Evolutionary conservation across 495 filamentous ascomycete species (phyloP).

Genomic region (Aspergillus biplanus): DNA sequence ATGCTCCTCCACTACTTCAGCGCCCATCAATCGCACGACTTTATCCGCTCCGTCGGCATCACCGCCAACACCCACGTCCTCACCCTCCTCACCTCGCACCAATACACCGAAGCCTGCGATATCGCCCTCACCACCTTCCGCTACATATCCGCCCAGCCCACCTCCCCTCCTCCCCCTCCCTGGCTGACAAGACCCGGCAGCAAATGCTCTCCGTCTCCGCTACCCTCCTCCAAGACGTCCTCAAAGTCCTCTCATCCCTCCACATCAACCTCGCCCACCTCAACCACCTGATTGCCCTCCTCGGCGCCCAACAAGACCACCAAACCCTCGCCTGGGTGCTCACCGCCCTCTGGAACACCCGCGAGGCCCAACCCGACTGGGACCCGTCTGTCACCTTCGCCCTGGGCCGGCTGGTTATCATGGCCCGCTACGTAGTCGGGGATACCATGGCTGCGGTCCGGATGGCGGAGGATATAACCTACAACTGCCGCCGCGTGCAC

Average conservation of each 20-base stretch:
- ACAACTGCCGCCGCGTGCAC: constrained; percentile 48
- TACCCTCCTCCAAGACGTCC: constrained; percentile 24
- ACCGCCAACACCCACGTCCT: constrained; percentile 36
- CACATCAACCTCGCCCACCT: constrained; percentile 37
- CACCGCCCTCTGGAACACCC: constrained; percentile 40
- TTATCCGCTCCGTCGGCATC: constrained; percentile 44
- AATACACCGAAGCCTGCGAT: constrained; percentile 35
- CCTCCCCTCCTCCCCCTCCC: constrained; percentile 5
- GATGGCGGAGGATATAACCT: constrained; percentile 48
- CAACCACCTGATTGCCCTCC: constrained; percentile 39
- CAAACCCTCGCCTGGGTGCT: constrained; percentile 41
- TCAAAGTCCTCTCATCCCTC: constrained; percentile 20
- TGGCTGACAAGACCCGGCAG: background rate
- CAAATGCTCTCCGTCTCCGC: constrained; percentile 22
- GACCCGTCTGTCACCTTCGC: constrained; percentile 34
- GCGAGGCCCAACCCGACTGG: constrained; percentile 34
- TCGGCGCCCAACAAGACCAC: constrained; percentile 44
- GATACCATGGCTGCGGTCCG: constrained; percentile 38
- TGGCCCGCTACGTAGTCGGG: constrained; percentile 40
- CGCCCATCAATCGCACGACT: constrained; percentile 36
- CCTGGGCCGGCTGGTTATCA: constrained; percentile 41
- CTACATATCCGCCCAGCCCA: constrained; percentile 28
- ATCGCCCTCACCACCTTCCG: constrained; percentile 39
- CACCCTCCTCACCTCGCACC: constrained; percentile 31
- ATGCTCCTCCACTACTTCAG: constrained; percentile 40